Percentiles rank a stretch among this genome's conserved stretches.
Evolutionary conservation across 108 stramenopile species (phyloP).

Genomic region (Pinguiococcus pyrenoidosus): DNA sequence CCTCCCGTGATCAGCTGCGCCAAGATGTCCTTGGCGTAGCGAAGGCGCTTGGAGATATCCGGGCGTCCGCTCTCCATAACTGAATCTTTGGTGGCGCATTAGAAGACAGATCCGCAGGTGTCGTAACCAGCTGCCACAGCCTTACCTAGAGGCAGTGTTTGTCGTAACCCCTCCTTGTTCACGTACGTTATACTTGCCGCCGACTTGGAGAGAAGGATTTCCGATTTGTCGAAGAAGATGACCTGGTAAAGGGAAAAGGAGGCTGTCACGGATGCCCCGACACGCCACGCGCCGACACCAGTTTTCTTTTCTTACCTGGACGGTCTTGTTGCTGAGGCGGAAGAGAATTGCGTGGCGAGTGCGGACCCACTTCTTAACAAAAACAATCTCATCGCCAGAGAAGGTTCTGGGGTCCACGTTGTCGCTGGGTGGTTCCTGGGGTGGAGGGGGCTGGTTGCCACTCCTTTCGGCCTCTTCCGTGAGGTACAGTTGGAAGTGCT

Average conservation of each 20-base stretch:
- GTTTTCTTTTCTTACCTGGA: constrained; percentile 51
- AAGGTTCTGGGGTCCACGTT: constrained; percentile 3
- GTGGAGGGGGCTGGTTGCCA: not conserved
- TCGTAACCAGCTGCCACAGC: no score
- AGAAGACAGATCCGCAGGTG: constrained; percentile 48
- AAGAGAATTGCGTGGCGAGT: constrained; percentile 93
- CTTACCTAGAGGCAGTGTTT: no score
- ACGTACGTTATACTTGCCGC: constrained; percentile 62
- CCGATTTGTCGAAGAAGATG: constrained; percentile 79
- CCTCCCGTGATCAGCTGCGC: constrained; percentile 43
- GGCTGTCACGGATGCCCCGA: not conserved
- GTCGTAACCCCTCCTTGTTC: constrained; percentile 66
- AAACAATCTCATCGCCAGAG: constrained; percentile 39
- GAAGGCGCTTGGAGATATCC: constrained; percentile 72
- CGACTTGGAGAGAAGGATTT: constrained; percentile 70
- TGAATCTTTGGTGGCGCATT: constrained; percentile 49
- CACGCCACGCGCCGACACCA: not conserved
- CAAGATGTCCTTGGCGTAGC: constrained; percentile 81
- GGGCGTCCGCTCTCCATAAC: constrained; percentile 39
- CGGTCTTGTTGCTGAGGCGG: constrained; percentile 83
- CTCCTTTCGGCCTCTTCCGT: not conserved
- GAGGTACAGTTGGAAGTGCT: constrained; percentile 87
- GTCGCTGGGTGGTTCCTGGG: not conserved
- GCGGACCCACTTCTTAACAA: constrained; percentile 91
- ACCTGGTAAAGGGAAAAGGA: not conserved